These are phyloP conservation scores for Meyerozyma guilliermondii DNA, from an alignment of 1,139 yeast species.

Conservation along the genomic window DNA sequence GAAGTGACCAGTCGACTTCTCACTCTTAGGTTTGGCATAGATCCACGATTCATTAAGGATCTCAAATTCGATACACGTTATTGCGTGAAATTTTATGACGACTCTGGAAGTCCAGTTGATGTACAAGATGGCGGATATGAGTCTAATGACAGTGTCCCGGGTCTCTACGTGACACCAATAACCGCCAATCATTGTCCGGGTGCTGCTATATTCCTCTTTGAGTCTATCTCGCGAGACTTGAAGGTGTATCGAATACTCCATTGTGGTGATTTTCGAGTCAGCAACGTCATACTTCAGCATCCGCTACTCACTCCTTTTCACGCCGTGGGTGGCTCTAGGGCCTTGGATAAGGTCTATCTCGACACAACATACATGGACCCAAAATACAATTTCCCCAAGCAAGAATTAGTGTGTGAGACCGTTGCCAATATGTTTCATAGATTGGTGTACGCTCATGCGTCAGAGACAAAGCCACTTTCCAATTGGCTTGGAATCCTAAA, in stretches of 20 bases:
- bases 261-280: slow-evolving; percentile 90
- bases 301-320: slow-evolving; percentile 26
- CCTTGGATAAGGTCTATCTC: slow-evolving; percentile 55
- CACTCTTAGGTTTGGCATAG: slow-evolving; percentile 49
- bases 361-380: slow-evolving; percentile 90
- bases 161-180: slow-evolving; percentile 55
- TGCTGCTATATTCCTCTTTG: slow-evolving; percentile 73
- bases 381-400: slow-evolving; percentile 70
- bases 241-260: slow-evolving; percentile 48
- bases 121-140: slow-evolving; percentile 12
- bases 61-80: slow-evolving; percentile 42
- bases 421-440: slow-evolving; percentile 52
- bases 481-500: slow-evolving; percentile 33
- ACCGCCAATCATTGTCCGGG: slow-evolving; percentile 98
- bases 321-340: slow-evolving; percentile 15
- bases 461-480: slow-evolving; percentile 11
- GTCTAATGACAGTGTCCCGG: slow-evolving; percentile 29
- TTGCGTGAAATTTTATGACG: slow-evolving; percentile 16
- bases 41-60: slow-evolving; percentile 44
- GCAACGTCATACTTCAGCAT: slow-evolving; percentile 36
- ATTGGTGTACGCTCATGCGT: slow-evolving; percentile 25
- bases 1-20: slow-evolving; percentile 59
- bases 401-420: slow-evolving; percentile 56
- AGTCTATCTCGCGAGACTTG: slow-evolving; percentile 34
- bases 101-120: slow-evolving; percentile 2